phyloP scores from a whole-genome alignment of 2,329 filamentous ascomycete species.

The Chrysoporthe deuterocubensis region DNA sequence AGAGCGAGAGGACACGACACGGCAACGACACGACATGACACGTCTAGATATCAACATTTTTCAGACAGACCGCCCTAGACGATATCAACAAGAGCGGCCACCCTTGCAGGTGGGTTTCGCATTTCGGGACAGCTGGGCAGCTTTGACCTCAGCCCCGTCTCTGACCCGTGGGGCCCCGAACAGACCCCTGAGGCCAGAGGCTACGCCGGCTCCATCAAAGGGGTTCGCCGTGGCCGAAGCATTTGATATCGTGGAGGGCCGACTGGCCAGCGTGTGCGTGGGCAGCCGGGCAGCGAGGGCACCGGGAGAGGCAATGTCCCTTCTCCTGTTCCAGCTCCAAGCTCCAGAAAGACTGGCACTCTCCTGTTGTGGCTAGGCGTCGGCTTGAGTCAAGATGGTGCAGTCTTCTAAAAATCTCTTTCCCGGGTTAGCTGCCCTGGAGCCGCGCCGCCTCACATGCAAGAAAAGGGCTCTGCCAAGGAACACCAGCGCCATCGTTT shows the following conservation, averaged over 20 bases:
- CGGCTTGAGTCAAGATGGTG: slow-evolving; percentile 3
- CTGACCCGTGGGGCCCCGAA: slow-evolving; percentile 12
- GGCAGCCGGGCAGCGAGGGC: too few relatives aligned
- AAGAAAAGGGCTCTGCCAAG: not conserved
- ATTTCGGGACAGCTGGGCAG: not conserved
- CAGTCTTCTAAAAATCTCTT: not conserved
- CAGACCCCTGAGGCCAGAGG: not conserved
- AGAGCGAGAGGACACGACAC: slow-evolving; percentile 14
- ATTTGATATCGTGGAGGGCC: not conserved
- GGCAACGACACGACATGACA: not conserved
- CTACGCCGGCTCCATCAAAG: not conserved
- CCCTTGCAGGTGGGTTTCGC: slow-evolving; percentile 21
- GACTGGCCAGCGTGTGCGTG: not conserved
- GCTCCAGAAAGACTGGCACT: slow-evolving; percentile 1
- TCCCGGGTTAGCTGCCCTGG: not conserved
- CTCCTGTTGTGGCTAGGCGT: not conserved
- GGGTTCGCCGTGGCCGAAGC: not conserved
- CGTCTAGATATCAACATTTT: slow-evolving; percentile 28
- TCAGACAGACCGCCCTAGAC: slow-evolving; percentile 24
- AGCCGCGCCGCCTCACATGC: not conserved
- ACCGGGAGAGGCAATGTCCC: not conserved
- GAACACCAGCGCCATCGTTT: not conserved
- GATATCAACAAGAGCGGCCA: slow-evolving; percentile 29
- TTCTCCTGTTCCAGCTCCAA: not conserved
- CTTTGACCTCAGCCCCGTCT: slow-evolving; percentile 13